Evolutionary conservation across 257 asterid genomes (phyloP), one percentile per base, ranked within the genome.

Genomic region (Lantana camara): DNA sequence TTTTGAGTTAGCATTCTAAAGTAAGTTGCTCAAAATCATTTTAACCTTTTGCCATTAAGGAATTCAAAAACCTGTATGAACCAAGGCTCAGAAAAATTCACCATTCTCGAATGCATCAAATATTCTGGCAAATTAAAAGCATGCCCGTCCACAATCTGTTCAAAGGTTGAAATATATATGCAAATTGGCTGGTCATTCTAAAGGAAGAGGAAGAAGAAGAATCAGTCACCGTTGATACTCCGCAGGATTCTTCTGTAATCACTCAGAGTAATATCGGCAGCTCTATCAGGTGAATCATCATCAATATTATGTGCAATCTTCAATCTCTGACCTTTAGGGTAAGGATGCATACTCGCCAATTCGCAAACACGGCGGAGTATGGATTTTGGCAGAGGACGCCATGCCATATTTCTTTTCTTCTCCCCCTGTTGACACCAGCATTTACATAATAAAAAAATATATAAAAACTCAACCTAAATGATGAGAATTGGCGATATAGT

Each of bases 301-400:
- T 34, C 53, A 56, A 46, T 37, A 60, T 46, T 37, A 60, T 8
- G 61, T 38, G 68, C 62, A 58, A 66, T 63, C 85, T 78, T 84
- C 63, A 80, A 70, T 42, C 78, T 79, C 72, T 56, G 77, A n/a
- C 81, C 85, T 73, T 88, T 85, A 17, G 99, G 99, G 71, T 93
- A 90, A 1, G 97, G 97, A 72, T 90, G 74, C 78, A 77, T 73
- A 48, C 64, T 57, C 10, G 96, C 88, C 59, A 90, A 76, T 66
- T 92, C 97, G 55, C 81, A 69, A 44, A 92, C 98, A 6, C 90
- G 95, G 22, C 73, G 83, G 55, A 85, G 63, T 53, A 93, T 73
- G 30, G 96, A 64, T 68, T 85, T 90, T 0, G 99, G 99, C 67
- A 93, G 73, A 17, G 97, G 97, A 15, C 97, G 88, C 97, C 99